Percentiles rank a stretch among this genome's conserved stretches.
phyloP scores from a whole-genome alignment of 2,329 filamentous ascomycete genomes.

The Colletotrichum shisoi region DNA sequence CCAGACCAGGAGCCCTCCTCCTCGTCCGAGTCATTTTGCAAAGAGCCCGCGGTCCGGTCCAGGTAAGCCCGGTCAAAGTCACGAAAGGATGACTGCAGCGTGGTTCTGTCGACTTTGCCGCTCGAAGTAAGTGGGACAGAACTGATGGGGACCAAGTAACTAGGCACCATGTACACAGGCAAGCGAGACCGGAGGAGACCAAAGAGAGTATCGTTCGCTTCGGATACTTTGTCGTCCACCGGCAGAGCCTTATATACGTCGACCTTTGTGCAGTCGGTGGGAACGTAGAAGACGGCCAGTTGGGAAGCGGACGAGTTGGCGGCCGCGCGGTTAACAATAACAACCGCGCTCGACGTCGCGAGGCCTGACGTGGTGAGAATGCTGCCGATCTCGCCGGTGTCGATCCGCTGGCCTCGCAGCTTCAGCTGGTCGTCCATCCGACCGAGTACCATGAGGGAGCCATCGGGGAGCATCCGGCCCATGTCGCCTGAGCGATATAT shows the following conservation, averaged over 20 bases:
- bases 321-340: constrained; percentile 64
- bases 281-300: constrained; percentile 75
- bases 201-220: constrained; percentile 59
- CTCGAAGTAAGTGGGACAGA: constrained; percentile 74
- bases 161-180: constrained; percentile 81
- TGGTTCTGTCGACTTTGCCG: constrained; percentile 73
- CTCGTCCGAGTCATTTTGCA: constrained; percentile 46
- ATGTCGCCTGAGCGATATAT: constrained; percentile 86
- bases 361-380: constrained; percentile 61
- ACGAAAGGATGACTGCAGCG: constrained; percentile 59
- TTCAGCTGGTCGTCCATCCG: constrained; percentile 83
- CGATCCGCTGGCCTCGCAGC: constrained; percentile 79
- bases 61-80: constrained; percentile 57
- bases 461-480: constrained; percentile 79
- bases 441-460: constrained; percentile 75
- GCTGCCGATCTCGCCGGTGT: constrained; percentile 77
- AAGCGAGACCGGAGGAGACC: constrained; percentile 63
- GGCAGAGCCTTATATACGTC: constrained; percentile 43
- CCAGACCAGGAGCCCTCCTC: constrained; percentile 56
- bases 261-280: constrained; percentile 42
- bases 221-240: constrained; percentile 49
- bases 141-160: constrained; percentile 73
- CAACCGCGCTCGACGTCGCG: constrained; percentile 69
- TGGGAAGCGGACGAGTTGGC: constrained; percentile 55
- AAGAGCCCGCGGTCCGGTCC: constrained; percentile 46